Evolutionary conservation across 208 protist genomes (phyloP), one percentile per base, ranked within the genome.

Genomic region (Leishmania martiniquensis): DNA sequence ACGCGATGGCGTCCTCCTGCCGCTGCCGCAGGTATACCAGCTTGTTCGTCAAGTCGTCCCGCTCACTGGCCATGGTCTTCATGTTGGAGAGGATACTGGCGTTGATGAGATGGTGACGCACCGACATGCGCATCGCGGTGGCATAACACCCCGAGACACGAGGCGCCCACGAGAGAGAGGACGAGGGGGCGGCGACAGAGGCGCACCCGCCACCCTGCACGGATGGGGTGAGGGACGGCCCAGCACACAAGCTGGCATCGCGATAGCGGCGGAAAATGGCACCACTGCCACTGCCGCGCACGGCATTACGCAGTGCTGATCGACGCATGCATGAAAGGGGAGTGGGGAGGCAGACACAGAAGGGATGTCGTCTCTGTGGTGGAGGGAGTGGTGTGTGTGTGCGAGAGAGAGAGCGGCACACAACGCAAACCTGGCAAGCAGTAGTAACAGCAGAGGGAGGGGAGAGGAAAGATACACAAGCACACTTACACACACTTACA

Each of bases 1-100:
- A 97, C 57, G 85, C 88, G 4, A 95, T 60, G 1, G 93, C 89
- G 67, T 97, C 93, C 78, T 90, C 72, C 84, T 97, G 93, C 5
- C 93, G 84, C n/a, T 79, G 87, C 34, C 68, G 80, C 29, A 89
- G 71, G 78, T 96, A 96, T 45, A 92, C 87, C 20, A 91, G n/a
- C 77, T 97, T 97, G 62, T 83, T 91, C 1, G 93, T 90, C 60
- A 86, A 32, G 73, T 97, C 93, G 52, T 89, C 85, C 49, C 72
- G 62, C 66, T 95, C 90, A 72, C 95, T 85, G 0, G 83, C 83
- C 85, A 95, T 95, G 12, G 68, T 76, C 59, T 87, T 89, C 20
- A 95, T 88, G 76, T 88, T 89, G 32, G 87, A 88, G 17, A 97
- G 85, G 52, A 94, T 89, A 45, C 80, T 91, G 6, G 89, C 90